Evolutionary conservation across 2,329 filamentous ascomycete species (phyloP), one percentile per base, ranked within the genome.

Genomic region (Pseudocercospora eumusae): DNA sequence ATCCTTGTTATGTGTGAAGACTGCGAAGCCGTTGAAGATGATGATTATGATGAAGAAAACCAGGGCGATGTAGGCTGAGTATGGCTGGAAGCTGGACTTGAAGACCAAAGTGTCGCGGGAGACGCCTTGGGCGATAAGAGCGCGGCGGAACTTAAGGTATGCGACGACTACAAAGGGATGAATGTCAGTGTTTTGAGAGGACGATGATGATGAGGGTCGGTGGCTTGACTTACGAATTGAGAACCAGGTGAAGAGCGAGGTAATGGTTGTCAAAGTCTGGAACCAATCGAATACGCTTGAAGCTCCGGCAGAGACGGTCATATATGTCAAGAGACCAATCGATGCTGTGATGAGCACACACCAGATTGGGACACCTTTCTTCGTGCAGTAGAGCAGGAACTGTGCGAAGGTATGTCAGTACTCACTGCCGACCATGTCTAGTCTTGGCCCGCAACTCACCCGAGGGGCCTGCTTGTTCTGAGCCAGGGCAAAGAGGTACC

Each of bases 21-120:
- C 89, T 49, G 73, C 72, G 63, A 77, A 80, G 40, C 86, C 84
- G 3, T 89, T 92, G 44, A 92, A 79, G 3, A 92, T 76, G 63
- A 91, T 87, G 44, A 89, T 74, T 27, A 86, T 77, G 70, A 82
- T 85, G 65, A 83, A 76, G 79, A 87, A 84, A 63, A 80, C 71
- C 4, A 93, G 78, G 0, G 85, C 84, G 8, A 78, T 75, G 67
- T 82, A 87, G 0, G 89, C 89, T 11, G 81, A 83, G 65, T 78
- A 82, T 4, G 81, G 81, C 66, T 82, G 80, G 61, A 75, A 79
- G 13, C 72, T 75, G 6, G 78, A 76, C 66, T 73, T 77, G 75
- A 82, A 83, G 7, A 84, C 81, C 40, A 88, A 72, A 59, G 75
- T 62, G 54, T 71, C 66, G 11, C 66, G 62, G 36, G 64, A 62